These are phyloP conservation scores for Colletotrichum cuscutae DNA, from an alignment of 2,329 filamentous ascomycete species.

Conservation along the genomic window DNA sequence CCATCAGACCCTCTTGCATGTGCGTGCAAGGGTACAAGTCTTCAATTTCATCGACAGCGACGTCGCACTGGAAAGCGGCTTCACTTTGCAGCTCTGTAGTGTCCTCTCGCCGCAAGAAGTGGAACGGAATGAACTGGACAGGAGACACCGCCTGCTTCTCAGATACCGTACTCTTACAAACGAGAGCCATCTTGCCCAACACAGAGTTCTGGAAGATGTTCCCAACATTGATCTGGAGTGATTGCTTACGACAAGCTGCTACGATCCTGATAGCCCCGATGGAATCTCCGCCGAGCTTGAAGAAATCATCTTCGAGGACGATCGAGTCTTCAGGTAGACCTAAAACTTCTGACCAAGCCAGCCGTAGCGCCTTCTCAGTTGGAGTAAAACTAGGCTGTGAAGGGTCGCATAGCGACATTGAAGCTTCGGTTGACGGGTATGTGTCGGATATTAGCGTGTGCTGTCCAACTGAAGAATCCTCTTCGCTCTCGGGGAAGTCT, in stretches of 20 bases:
- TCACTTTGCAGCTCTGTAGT: neutral
- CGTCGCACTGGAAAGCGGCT: slow-evolving; percentile 10
- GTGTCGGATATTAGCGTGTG: neutral
- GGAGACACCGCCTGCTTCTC: accelerated
- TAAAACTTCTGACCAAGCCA: slow-evolving; percentile 34
- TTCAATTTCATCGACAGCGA: slow-evolving; percentile 15
- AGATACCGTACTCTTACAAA: neutral
- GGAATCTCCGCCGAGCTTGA: slow-evolving; percentile 40
- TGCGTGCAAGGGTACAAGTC: slow-evolving; percentile 39
- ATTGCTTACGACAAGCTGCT: slow-evolving; percentile 9
- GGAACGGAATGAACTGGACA: neutral
- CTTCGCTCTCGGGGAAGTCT: neutral
- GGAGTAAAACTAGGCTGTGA: neutral
- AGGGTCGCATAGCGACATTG: neutral
- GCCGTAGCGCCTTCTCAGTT: neutral
- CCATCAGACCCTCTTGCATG: slow-evolving; percentile 39
- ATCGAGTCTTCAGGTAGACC: slow-evolving; percentile 37
- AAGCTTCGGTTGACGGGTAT: neutral
- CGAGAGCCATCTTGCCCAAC: slow-evolving; percentile 12
- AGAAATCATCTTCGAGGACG: slow-evolving; percentile 42
- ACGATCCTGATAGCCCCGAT: slow-evolving; percentile 41
- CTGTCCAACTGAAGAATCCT: slow-evolving; percentile 4
- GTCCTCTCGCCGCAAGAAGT: neutral
- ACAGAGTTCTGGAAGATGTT: slow-evolving; percentile 27
- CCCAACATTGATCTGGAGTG: slow-evolving; percentile 13